These are phyloP conservation scores for Geotrichum phurueaensis DNA, from an alignment of 1,139 yeast genomes.

Conservation along the genomic window DNA sequence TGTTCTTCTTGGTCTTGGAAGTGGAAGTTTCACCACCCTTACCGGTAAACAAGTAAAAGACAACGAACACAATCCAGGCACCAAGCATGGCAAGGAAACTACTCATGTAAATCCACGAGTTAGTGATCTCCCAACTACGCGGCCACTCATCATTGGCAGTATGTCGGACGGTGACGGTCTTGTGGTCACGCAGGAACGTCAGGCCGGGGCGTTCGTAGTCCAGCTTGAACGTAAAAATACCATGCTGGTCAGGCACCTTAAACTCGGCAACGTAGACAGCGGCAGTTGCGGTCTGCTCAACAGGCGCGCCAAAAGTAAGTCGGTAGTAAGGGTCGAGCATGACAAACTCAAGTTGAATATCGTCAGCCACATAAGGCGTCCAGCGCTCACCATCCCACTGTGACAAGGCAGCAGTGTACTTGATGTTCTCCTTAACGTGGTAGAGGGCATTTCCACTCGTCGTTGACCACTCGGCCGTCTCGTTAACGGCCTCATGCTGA, in stretches of 20 bases:
- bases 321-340: conserved; percentile 96
- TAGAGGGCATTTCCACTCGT: conserved; percentile 40
- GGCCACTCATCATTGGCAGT: conserved; percentile 93
- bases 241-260: conserved; percentile 89
- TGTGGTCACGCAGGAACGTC: conserved; percentile 57
- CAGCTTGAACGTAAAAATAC: conserved; percentile 82
- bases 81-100: conserved; percentile 62
- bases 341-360: conserved; percentile 74
- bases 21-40: conserved; percentile 15
- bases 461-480: conserved; percentile 27
- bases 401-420: conserved; percentile 53
- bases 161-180: conserved; percentile 82
- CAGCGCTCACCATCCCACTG: conserved; percentile 59
- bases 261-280: conserved; percentile 52
- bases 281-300: conserved; percentile 27
- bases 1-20: conserved; percentile 16
- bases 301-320: conserved; percentile 39
- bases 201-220: conserved; percentile 79
- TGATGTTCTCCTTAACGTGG: conserved; percentile 56
- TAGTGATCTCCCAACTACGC: conserved; percentile 87
- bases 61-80: conserved; percentile 71
- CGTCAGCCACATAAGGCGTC: conserved; percentile 59
- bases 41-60: conserved; percentile 50
- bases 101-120: conserved; percentile 85
- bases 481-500: conserved; percentile 36